Percentiles rank a stretch among this genome's conserved stretches.
Conservation (phyloP, 2,329 filamentous ascomycete genomes). For the Corinectria fuckeliana region DNA sequence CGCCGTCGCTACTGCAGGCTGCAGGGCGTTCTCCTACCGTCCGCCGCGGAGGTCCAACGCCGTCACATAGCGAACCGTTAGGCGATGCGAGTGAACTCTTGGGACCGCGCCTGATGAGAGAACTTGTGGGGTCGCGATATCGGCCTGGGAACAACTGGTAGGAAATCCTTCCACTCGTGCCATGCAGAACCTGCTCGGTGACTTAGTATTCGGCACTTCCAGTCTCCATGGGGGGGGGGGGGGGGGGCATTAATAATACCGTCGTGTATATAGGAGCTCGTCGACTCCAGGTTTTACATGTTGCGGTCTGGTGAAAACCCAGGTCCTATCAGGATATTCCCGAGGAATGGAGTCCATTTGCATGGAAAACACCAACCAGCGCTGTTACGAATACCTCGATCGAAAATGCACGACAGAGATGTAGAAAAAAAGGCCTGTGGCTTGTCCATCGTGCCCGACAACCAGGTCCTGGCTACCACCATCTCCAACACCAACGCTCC, state of each 20-base stretch:
- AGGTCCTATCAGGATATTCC: neutral
- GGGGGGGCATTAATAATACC: constrained; percentile 12
- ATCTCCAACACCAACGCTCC: constrained; percentile 37
- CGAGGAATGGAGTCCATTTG: constrained; percentile 14
- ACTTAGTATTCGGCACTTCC: neutral
- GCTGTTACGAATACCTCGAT: neutral
- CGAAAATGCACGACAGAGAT: constrained; percentile 31
- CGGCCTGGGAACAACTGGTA: constrained; percentile 3
- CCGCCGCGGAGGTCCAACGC: constrained; percentile 8
- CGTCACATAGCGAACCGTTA: constrained; percentile 4
- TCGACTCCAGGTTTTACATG: constrained; percentile 6
- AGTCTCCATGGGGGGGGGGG: neutral
- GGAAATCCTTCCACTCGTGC: neutral
- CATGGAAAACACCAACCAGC: constrained; percentile 4
- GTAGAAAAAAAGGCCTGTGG: constrained; percentile 25
- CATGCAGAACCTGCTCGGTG: neutral
- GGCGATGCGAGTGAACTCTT: neutral
- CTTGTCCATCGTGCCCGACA: constrained; percentile 5
- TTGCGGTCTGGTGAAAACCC: neutral
- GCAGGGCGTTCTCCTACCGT: neutral
- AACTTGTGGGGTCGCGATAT: constrained; percentile 19
- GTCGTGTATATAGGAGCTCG: constrained; percentile 27
- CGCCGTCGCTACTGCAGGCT: neutral
- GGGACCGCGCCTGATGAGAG: neutral
- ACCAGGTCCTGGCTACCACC: constrained; percentile 23